phyloP scores from a whole-genome alignment of 2,329 filamentous ascomycete species.

The Cercospora berteroae region DNA sequence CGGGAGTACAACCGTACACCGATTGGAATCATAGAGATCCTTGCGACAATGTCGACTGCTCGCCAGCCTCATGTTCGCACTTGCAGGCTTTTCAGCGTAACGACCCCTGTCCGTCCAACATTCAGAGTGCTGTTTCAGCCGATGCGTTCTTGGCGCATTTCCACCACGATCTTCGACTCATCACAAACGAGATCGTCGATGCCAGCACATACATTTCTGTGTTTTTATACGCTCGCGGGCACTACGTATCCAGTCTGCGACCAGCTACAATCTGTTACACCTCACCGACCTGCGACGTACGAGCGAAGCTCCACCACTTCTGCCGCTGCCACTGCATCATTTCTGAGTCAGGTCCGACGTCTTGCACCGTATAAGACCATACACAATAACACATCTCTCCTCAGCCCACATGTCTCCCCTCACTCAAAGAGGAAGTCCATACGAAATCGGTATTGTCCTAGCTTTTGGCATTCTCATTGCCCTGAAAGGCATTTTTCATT shows the following conservation, averaged over 20 bases:
- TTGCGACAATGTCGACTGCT: not conserved
- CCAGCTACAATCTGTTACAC: not conserved
- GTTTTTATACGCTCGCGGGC: not conserved
- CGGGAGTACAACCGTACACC: not conserved
- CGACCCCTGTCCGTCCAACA: not conserved
- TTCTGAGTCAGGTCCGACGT: not conserved
- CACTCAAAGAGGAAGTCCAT: constrained; percentile 10
- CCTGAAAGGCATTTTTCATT: constrained; percentile 12
- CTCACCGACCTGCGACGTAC: constrained; percentile 5
- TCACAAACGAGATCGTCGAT: not conserved
- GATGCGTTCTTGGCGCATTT: not conserved
- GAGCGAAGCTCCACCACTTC: constrained; percentile 5
- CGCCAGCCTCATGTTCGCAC: not conserved
- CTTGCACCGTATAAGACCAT: constrained; percentile 1
- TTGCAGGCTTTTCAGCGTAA: not conserved
- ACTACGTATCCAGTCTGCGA: not conserved
- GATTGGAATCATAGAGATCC: not conserved
- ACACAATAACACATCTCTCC: not conserved
- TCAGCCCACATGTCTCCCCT: constrained; percentile 6
- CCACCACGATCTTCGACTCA: not conserved
- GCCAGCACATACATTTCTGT: not conserved
- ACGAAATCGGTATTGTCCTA: constrained; percentile 15
- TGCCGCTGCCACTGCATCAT: not conserved
- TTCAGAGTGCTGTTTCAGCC: not conserved
- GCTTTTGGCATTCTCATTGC: constrained; percentile 13